Percentiles rank a stretch among this genome's conserved stretches.
phyloP scores from a whole-genome alignment of 768 basidiomycete genomes.

The Russula vinacea region DNA sequence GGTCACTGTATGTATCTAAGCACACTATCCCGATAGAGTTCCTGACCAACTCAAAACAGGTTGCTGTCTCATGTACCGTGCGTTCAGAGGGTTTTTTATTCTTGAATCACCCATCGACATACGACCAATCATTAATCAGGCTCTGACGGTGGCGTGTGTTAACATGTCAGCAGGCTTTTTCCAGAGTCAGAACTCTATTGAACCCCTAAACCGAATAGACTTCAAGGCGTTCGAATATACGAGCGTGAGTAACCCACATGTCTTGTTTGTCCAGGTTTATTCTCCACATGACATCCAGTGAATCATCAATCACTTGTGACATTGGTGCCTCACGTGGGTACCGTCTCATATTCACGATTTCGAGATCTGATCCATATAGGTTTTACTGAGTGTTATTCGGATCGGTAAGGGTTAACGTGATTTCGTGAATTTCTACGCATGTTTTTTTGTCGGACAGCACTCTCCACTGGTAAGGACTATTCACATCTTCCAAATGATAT shows the following conservation, averaged over 20 bases:
- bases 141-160: conserved; percentile 6
- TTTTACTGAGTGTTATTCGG: conserved; percentile 6
- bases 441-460: background rate
- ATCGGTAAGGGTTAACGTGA: background rate
- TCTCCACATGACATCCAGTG: background rate
- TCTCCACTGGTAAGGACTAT: background rate
- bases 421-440: background rate
- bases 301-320: conserved; percentile 1
- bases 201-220: background rate
- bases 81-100: background rate
- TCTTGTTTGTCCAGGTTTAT: background rate
- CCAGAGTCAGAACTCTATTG: background rate
- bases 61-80: background rate
- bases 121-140: background rate
- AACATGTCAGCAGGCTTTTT: conserved; percentile 4
- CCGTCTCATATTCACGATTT: background rate
- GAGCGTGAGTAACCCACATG: conserved; percentile 3
- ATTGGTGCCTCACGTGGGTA: conserved; percentile 10
- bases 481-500: too few relatives aligned
- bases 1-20: background rate
- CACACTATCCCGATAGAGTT: background rate
- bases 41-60: background rate
- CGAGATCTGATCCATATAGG: background rate
- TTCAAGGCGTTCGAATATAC: conserved; percentile 13
- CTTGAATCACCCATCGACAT: background rate